Conservation (phyloP, 148 eudicot genomes). For the Persicaria maculosa region DNA sequence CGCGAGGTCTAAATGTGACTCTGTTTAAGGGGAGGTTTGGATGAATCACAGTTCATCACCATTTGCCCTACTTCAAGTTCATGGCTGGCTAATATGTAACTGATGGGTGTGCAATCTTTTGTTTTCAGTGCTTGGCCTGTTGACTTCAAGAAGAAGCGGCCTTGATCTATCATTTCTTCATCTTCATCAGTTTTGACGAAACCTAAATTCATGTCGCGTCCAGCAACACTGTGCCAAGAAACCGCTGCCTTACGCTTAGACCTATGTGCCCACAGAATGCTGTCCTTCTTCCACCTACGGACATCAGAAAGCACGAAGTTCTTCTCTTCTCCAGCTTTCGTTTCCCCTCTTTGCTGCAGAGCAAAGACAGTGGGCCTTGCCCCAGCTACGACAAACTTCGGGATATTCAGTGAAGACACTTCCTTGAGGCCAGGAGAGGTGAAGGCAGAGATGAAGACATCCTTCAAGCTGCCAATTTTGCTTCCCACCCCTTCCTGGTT, state of each 20-base stretch:
- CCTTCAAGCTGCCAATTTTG: conserved; percentile 25
- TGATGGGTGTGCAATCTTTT: conserved; percentile 27
- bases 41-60: conserved; percentile 43
- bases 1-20: not conserved
- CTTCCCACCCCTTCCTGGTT: conserved; percentile 13
- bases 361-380: conserved; percentile 39
- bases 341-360: conserved; percentile 20
- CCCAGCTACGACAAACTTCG: conserved; percentile 49
- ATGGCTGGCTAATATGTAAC: conserved; percentile 44
- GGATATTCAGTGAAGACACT: conserved; percentile 19
- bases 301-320: conserved; percentile 29
- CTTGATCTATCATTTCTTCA: not conserved
- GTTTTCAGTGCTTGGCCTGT: conserved; percentile 15
- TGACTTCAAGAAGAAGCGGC: conserved; percentile 2
- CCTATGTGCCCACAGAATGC: conserved; percentile 44
- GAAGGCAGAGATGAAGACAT: conserved; percentile 35
- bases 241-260: conserved; percentile 40
- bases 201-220: conserved; percentile 22
- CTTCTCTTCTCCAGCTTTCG: conserved; percentile 18
- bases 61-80: conserved; percentile 37
- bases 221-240: conserved; percentile 35
- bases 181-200: conserved; percentile 21
- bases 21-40: conserved; percentile 14
- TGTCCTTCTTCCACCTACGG: conserved; percentile 31
- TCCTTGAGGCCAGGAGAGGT: conserved; percentile 17